Percentiles rank a stretch among this genome's conserved stretches.
Conservation (phyloP, 2,329 filamentous ascomycete genomes). For the Rhexocercosporidium sp. region DNA sequence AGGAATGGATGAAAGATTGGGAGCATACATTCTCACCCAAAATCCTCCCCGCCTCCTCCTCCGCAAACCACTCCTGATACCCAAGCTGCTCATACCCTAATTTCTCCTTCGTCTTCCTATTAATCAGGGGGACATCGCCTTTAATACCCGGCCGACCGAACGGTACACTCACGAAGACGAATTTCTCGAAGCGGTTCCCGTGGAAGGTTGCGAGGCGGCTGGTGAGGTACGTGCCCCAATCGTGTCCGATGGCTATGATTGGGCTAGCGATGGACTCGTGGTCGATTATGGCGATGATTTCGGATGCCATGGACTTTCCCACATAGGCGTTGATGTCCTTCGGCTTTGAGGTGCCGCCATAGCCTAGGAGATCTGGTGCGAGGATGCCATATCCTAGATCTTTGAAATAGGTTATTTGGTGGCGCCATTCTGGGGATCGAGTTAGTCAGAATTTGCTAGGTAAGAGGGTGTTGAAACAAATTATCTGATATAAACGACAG, state of each 20-base stretch:
- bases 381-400: slow-evolving; percentile 49
- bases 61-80: slow-evolving; percentile 30
- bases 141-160: slow-evolving; percentile 21
- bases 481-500: no score
- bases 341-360: slow-evolving; percentile 44
- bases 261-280: slow-evolving; percentile 26
- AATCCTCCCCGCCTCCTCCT: slow-evolving; percentile 16
- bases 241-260: slow-evolving; percentile 33
- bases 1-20: neutral
- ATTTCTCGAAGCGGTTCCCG: slow-evolving; percentile 22
- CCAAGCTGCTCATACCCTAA: slow-evolving; percentile 31
- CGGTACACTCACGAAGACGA: slow-evolving; percentile 29
- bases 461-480: no score
- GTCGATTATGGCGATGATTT: slow-evolving; percentile 45
- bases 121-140: slow-evolving; percentile 21
- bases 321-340: slow-evolving; percentile 38
- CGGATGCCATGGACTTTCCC: slow-evolving; percentile 37
- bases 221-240: slow-evolving; percentile 34
- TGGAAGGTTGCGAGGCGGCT: slow-evolving; percentile 25
- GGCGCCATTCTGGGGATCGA: slow-evolving; percentile 44
- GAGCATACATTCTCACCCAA: slow-evolving; percentile 31
- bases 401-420: slow-evolving; percentile 34
- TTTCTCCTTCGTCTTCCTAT: slow-evolving; percentile 18
- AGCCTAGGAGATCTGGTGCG: slow-evolving; percentile 49
- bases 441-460: neutral